Evolutionary conservation across 2,329 filamentous ascomycete genomes (phyloP), one percentile per base, ranked within the genome.

Genomic region (Tolypocladium inflatum): DNA sequence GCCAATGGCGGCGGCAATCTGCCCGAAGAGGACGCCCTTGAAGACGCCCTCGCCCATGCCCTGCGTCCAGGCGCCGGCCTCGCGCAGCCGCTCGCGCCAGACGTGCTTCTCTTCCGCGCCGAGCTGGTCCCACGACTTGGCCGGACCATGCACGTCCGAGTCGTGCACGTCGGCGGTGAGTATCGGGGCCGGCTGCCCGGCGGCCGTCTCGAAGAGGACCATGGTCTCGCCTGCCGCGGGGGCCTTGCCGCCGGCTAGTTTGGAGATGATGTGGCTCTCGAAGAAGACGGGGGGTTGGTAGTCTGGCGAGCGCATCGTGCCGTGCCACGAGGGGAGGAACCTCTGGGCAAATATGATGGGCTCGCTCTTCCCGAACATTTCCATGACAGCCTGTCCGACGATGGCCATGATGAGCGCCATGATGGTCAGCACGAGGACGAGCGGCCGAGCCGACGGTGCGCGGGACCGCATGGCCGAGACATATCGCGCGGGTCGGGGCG

Each of bases 61-160:
- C 68, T 87, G 85, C n/a, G 83, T 82, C 90, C 90, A 95, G 62
- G 91, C 83, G 0, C 90, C 90, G 0, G 89, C 86, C 57, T 86
- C 79, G 57, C 78, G 77, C 41, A 95, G 78, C 67, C 80, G 82
- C 63, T 81, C 72, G 73, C 85, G 90, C 91, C 91, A 95, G 21
- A 77, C 74, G 55, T 77, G 74, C 69, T 83, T 82, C 70, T 92
- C 83, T 57, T 81, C 73, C 15, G 80, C 75, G 7, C 77, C 76
- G 51, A 96, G 73, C 59, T 91, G 83, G 58, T 91, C 85, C 89
- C 90, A 95, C 57, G 79, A 76, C 70, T 79, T 84, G 17, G 83
- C 85, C 1, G 76, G 70, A 1, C 75, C 78, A 60, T 82, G 77
- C 17, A 70, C 66, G n/a, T 74, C 72, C 59, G 74, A 73, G 57